phyloP scores from a whole-genome alignment of 768 basidiomycete species.

The Suillus ampliporus region DNA sequence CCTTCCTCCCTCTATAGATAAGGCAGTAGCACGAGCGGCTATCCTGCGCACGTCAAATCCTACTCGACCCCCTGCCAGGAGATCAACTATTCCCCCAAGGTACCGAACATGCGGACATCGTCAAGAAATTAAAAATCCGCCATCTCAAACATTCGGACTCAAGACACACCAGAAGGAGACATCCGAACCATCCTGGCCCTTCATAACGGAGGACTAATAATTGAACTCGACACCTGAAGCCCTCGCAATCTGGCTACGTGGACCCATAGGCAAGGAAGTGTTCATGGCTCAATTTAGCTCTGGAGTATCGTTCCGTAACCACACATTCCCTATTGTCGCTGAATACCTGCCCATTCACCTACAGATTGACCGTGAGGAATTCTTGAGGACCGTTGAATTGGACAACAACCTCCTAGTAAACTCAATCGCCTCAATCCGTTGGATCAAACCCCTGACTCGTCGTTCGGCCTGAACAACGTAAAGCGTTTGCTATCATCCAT shows the following conservation, averaged over 20 bases:
- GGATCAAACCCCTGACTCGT: constrained; percentile 29
- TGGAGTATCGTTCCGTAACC: constrained; percentile 7
- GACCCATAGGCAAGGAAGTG: not conserved
- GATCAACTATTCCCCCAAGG: not conserved
- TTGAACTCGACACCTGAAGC: constrained; percentile 16
- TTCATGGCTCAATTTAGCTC: constrained; percentile 4
- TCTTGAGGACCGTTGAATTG: constrained; percentile 16
- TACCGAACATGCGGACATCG: not conserved
- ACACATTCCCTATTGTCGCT: constrained; percentile 15
- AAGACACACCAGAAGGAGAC: not conserved
- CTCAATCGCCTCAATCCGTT: constrained; percentile 22
- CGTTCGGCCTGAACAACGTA: constrained; percentile 20
- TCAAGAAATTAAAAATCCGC: not conserved
- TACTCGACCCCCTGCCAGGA: not conserved
- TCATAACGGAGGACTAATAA: constrained; percentile 20
- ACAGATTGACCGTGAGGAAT: constrained; percentile 5
- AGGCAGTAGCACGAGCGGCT: not conserved
- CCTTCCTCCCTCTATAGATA: not conserved
- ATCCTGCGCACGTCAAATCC: not conserved
- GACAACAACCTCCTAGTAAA: constrained; percentile 16
- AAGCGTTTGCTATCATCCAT: constrained; percentile 29
- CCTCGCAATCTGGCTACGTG: constrained; percentile 24
- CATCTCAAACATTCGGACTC: not conserved
- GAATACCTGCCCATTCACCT: constrained; percentile 30
- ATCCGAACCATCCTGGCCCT: not conserved